Conservation (phyloP, 768 basidiomycete species). For the Rhizopogon vesiculosus region DNA sequence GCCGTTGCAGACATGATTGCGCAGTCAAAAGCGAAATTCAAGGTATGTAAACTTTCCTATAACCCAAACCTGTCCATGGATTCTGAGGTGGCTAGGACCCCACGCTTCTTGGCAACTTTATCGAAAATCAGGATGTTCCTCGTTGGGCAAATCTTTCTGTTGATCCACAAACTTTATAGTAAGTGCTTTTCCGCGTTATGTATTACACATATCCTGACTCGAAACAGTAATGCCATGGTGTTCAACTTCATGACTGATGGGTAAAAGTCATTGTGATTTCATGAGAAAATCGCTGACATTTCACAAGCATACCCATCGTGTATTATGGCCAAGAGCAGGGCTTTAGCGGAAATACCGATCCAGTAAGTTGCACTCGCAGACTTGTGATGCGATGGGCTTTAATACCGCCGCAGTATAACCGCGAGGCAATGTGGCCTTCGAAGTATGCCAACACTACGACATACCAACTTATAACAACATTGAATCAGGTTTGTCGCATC, state of each 20-base stretch:
- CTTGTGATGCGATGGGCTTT: constrained; percentile 2
- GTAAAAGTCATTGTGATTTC: constrained; percentile 12
- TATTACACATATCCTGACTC: background rate
- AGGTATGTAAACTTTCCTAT: constrained; percentile 22
- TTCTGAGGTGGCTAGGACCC: constrained; percentile 11
- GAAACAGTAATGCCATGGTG: constrained; percentile 63
- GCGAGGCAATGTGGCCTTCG: constrained; percentile 74
- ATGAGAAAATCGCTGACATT: background rate
- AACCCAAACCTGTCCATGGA: background rate
- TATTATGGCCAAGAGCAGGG: constrained; percentile 82
- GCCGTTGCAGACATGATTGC: constrained; percentile 47
- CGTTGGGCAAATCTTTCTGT: constrained; percentile 71
- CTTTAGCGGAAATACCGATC: constrained; percentile 60
- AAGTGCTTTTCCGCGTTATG: constrained; percentile 15
- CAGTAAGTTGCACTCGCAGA: constrained; percentile 36
- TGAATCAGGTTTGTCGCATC: constrained; percentile 46
- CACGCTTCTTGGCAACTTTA: constrained; percentile 61
- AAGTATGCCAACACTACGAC: constrained; percentile 53
- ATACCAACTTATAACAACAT: constrained; percentile 52
- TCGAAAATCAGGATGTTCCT: constrained; percentile 76
- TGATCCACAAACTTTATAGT: constrained; percentile 70
- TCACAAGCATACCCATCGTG: constrained; percentile 61
- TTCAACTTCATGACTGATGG: constrained; percentile 77
- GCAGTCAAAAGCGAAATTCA: constrained; percentile 50
- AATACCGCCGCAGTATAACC: constrained; percentile 47